Percentiles rank a stretch among this genome's conserved stretches.
Evolutionary conservation across 2,329 filamentous ascomycete genomes (phyloP).

Genomic region (Clarireedia sp.): DNA sequence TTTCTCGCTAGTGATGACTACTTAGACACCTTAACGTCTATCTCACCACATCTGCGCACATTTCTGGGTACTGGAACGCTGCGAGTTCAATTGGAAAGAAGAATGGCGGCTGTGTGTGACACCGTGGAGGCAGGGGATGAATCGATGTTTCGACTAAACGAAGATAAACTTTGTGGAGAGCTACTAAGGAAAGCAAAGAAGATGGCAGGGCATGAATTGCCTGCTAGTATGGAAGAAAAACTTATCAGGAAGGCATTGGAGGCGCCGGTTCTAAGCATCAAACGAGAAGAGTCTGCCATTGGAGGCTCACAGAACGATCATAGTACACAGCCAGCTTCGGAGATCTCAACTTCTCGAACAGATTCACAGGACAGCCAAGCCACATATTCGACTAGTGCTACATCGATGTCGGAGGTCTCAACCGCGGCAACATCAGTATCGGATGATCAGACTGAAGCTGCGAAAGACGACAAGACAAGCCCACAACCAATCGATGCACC

Average conservation of each 20-base stretch:
- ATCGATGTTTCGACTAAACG: constrained; percentile 72
- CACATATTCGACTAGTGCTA: constrained; percentile 25
- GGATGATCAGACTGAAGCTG: constrained; percentile 16
- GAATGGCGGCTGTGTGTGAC: constrained; percentile 69
- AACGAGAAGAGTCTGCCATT: constrained; percentile 38
- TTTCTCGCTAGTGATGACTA: constrained; percentile 67
- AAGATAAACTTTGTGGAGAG: constrained; percentile 58
- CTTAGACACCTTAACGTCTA: constrained; percentile 51
- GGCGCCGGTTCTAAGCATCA: constrained; percentile 63
- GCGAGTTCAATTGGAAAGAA: constrained; percentile 48
- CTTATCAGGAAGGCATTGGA: constrained; percentile 73
- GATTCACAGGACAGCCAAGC: constrained; percentile 29
- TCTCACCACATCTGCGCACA: constrained; percentile 49
- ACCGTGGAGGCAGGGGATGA: constrained; percentile 77
- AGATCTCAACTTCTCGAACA: constrained; percentile 25
- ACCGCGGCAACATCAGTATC: constrained; percentile 32
- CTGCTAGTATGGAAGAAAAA: constrained; percentile 74
- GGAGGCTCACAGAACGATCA: constrained; percentile 26
- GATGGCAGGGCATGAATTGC: constrained; percentile 59
- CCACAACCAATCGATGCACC: constrained; percentile 23
- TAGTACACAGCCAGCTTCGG: constrained; percentile 17
- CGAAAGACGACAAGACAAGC: constrained; percentile 18
- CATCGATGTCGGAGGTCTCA: constrained; percentile 32
- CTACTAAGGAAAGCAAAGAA: constrained; percentile 64
- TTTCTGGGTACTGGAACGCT: constrained; percentile 42